Base-by-base conservation (phyloP, 805 yeast genomes). In the Spathaspora girioi region DNA sequence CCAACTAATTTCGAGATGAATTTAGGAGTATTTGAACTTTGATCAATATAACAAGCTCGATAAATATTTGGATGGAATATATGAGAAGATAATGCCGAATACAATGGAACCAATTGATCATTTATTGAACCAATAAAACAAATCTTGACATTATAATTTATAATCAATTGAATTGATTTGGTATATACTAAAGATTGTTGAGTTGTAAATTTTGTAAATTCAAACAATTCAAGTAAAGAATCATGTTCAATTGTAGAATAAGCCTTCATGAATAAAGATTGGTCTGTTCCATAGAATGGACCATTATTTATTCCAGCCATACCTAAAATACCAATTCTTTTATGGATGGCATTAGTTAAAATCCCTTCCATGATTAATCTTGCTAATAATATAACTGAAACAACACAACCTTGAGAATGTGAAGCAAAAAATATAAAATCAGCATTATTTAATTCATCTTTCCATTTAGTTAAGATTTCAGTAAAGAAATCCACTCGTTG, bases 291-390 rank as follows among this genome's bases (percentile, higher is more conserved):
- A 57, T 84, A 89, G 63, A 89, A 88, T 2, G 99, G 99, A 0
- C 99, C 99, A 64, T 89, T 83, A 59, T 91, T 89, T 20, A 92
- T 82, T 1, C 98, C 98, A 0, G 98, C 98, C 99, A 93, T 93
- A 3, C 93, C 93, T 47, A 93, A 69, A 17, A 93, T 71, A 0
- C 94, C 89, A 12, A 92, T 77, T 19, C 79, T 70, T 63, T 82
- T 74, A 15, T 50, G 50, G 18, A 62, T 62, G 0, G 77, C 70
- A 62, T 56, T 75, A 69, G 61, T 71, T 60, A 61, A 71, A 43
- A 64, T 72, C 20, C 64, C 94, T 67, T 56, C 66, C 65, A 82
- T 86, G 11, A 93, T 78, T 42, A 93, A 74, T 57, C 79, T 78
- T 0, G 96, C 86, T n/a, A 91, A 69, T 27, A 93, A 66, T 31